Evolutionary conservation across 2,329 filamentous ascomycete species (phyloP).

Genomic region (Apiospora koreana): DNA sequence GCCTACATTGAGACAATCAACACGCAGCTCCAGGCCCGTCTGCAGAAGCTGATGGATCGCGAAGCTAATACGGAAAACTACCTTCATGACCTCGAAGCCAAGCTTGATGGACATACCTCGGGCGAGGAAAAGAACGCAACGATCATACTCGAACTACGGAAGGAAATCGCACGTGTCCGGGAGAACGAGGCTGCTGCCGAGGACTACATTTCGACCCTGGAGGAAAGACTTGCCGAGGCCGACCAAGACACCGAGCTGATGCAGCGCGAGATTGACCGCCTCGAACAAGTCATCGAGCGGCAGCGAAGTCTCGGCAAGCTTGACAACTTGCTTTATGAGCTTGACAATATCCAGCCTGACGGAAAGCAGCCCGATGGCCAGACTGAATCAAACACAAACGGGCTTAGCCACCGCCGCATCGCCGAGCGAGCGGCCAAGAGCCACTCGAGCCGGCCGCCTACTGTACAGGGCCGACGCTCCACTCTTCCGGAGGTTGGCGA

Average conservation of each 20-base stretch:
- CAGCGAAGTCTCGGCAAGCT: slow-evolving; percentile 94
- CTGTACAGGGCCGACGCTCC: slow-evolving; percentile 50
- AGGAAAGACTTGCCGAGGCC: slow-evolving; percentile 91
- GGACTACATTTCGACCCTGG: slow-evolving; percentile 95
- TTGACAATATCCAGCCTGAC: slow-evolving; percentile 75
- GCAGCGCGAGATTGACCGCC: slow-evolving; percentile 91
- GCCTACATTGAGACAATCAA: slow-evolving; percentile 93
- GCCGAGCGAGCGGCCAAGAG: slow-evolving; percentile 57
- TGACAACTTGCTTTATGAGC: slow-evolving; percentile 86
- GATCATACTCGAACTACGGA: slow-evolving; percentile 83
- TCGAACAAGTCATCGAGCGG: slow-evolving; percentile 93
- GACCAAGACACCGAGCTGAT: slow-evolving; percentile 96
- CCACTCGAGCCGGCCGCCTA: slow-evolving; percentile 48
- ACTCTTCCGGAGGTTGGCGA: slow-evolving; percentile 56
- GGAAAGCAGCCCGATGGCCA: slow-evolving; percentile 41
- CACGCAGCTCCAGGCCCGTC: slow-evolving; percentile 79
- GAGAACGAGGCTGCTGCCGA: slow-evolving; percentile 91
- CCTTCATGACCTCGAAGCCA: slow-evolving; percentile 85
- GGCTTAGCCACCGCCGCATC: slow-evolving; percentile 45
- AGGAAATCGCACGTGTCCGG: slow-evolving; percentile 83
- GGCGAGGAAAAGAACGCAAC: slow-evolving; percentile 92
- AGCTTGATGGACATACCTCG: slow-evolving; percentile 85
- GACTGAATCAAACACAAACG: slow-evolving; percentile 36
- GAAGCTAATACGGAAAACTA: slow-evolving; percentile 92
- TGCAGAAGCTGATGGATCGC: slow-evolving; percentile 92